Percentiles rank a stretch among this genome's conserved stretches.
Evolutionary conservation across 306 rosid species (phyloP).

Genomic region (Trichosanthes truncata): DNA sequence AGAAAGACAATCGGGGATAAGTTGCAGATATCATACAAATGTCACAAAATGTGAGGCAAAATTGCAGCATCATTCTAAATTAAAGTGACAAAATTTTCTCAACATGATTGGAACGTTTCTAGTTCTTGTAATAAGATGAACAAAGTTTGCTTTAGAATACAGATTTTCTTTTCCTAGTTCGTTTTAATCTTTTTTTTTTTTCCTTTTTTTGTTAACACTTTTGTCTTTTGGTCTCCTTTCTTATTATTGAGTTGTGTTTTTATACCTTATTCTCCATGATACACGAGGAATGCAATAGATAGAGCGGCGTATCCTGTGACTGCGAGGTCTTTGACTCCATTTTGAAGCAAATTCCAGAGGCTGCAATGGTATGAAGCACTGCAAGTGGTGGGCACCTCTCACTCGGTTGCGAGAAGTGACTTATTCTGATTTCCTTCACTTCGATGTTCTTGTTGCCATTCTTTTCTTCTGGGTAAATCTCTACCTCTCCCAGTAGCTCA

Average conservation of each 20-base stretch:
- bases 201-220: neutral
- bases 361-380: constrained; percentile 79
- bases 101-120: constrained; percentile 1
- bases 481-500: constrained; percentile 88
- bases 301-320: constrained; percentile 65
- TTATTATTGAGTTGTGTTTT: constrained; percentile 26
- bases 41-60: neutral
- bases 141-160: neutral
- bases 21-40: constrained; percentile 1
- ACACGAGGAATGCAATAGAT: constrained; percentile 95
- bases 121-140: neutral
- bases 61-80: constrained; percentile 4
- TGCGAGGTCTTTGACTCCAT: constrained; percentile 90
- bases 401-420: constrained; percentile 81
- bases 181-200: neutral
- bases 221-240: neutral
- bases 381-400: constrained; percentile 99
- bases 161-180: neutral
- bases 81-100: constrained; percentile 13
- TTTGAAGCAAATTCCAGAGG: constrained; percentile 88
- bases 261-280: constrained; percentile 96
- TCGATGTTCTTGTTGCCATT: constrained; percentile 28
- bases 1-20: neutral
- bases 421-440: constrained; percentile 87
- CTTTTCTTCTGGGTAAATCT: constrained; percentile 63